Evolutionary conservation across 2,329 filamentous ascomycete species (phyloP).

Genomic region (Phyllosticta ampelicida): DNA sequence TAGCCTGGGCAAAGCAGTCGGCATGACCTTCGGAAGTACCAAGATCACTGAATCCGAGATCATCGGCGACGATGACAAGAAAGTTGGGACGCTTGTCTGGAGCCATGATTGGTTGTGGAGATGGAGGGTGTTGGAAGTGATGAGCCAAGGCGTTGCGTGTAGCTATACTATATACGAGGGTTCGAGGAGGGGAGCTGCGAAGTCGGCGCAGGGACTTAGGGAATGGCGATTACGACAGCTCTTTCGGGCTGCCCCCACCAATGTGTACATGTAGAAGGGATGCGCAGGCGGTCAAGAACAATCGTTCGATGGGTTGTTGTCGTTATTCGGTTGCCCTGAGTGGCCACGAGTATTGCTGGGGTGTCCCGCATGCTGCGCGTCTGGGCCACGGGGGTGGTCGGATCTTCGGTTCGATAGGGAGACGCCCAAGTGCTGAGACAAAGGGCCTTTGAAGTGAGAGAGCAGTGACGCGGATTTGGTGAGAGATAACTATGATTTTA

Average conservation of each 20-base stretch:
- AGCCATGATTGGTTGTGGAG: not conserved
- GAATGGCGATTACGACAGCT: not conserved
- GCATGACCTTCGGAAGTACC: no score
- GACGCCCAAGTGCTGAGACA: no score
- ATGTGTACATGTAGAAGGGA: not conserved
- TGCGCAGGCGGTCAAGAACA: not conserved
- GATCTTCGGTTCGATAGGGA: no score
- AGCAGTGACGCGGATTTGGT: no score
- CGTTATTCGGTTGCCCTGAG: not conserved
- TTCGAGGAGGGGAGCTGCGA: not conserved
- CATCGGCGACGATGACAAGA: conserved; percentile 48
- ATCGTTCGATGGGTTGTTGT: not conserved
- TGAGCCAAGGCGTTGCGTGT: not conserved
- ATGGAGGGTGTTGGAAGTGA: not conserved
- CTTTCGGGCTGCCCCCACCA: not conserved
- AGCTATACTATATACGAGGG: not conserved
- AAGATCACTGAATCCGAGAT: conserved; percentile 50
- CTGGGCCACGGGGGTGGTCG: not conserved
- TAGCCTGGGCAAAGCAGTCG: no score
- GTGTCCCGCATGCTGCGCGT: not conserved
- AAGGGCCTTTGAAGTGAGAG: no score
- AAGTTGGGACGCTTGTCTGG: conserved; percentile 44
- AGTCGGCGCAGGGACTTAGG: not conserved
- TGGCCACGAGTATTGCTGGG: not conserved
- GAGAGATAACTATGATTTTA: no score